Evolutionary conservation across 352 stramenopile genomes (phyloP).

Genomic region (Plasmopara halstedii): DNA sequence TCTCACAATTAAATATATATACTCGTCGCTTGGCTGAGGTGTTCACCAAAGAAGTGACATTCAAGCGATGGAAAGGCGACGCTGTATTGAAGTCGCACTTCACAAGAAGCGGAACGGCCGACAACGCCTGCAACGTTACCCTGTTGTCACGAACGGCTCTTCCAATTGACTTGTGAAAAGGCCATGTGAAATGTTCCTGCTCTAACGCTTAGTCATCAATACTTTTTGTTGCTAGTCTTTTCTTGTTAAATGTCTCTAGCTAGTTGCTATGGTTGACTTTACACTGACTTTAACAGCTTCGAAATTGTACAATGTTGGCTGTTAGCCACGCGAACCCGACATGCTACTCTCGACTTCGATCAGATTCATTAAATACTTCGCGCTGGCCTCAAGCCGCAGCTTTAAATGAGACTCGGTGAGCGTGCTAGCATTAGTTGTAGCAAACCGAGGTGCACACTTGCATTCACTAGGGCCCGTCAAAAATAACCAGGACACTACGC

Average conservation of each 20-base stretch:
- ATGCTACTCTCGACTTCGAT: constrained; percentile 29
- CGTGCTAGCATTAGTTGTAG: background rate
- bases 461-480: constrained; percentile 4
- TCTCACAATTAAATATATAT: background rate
- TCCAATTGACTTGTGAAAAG: background rate
- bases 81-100: too few species aligned
- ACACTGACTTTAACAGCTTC: background rate
- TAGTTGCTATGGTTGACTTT: background rate
- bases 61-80: too few species aligned
- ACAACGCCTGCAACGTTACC: constrained; percentile 39
- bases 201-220: background rate
- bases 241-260: constrained; percentile 15
- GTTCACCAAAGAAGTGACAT: constrained; percentile 4
- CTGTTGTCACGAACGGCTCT: constrained; percentile 39
- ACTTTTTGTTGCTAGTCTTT: constrained; percentile 2
- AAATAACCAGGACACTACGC: constrained; percentile 21
- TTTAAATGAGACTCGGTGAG: constrained; percentile 1
- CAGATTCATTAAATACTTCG: constrained; percentile 35
- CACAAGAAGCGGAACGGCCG: constrained; percentile 40
- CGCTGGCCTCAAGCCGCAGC: constrained; percentile 14
- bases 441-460: background rate
- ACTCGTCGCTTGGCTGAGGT: background rate
- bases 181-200: background rate
- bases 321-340: constrained; percentile 21
- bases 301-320: constrained; percentile 1